phyloP scores from a whole-genome alignment of 305 asterid genomes.

The Solanum chacoense region DNA sequence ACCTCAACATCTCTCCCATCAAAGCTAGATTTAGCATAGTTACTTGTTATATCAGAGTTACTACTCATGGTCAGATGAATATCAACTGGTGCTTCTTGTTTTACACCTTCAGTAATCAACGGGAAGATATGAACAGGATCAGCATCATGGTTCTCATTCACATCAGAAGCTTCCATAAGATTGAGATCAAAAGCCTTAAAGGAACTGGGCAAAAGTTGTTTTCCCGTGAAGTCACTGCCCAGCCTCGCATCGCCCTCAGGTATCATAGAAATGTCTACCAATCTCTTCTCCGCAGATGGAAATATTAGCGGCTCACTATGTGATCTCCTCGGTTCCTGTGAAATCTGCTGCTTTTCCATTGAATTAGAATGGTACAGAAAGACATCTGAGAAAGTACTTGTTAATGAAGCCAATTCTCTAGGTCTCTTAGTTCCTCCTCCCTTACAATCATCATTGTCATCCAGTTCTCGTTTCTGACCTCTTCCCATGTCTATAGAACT shows the following conservation, averaged over 20 bases:
- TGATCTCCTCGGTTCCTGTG: conserved; percentile 35
- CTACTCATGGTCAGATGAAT: conserved; percentile 65
- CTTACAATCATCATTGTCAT: conserved; percentile 24
- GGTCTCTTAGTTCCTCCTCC: conserved; percentile 44
- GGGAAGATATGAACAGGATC: conserved; percentile 35
- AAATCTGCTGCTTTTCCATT: conserved; percentile 26
- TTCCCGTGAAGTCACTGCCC: conserved; percentile 38
- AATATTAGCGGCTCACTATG: conserved; percentile 18
- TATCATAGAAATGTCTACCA: conserved; percentile 39
- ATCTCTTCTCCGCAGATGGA: conserved; percentile 35
- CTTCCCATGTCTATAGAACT: conserved; percentile 27
- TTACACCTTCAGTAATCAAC: conserved; percentile 29
- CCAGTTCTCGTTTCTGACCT: conserved; percentile 54
- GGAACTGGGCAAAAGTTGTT: conserved; percentile 57
- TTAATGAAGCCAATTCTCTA: conserved; percentile 41
- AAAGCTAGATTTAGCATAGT: conserved; percentile 30
- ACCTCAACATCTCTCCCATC: conserved; percentile 61
- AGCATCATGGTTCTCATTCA: conserved; percentile 31
- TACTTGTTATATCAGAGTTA: conserved; percentile 24
- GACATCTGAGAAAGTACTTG: conserved; percentile 28
- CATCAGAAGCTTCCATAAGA: conserved; percentile 59
- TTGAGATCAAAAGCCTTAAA: conserved; percentile 89
- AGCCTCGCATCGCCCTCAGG: conserved; percentile 33
- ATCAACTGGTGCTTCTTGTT: conserved; percentile 37
- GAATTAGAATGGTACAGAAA: conserved; percentile 27